Base-by-base conservation (phyloP, 208 protist genomes). In the Naegleria lovaniensis region DNA sequence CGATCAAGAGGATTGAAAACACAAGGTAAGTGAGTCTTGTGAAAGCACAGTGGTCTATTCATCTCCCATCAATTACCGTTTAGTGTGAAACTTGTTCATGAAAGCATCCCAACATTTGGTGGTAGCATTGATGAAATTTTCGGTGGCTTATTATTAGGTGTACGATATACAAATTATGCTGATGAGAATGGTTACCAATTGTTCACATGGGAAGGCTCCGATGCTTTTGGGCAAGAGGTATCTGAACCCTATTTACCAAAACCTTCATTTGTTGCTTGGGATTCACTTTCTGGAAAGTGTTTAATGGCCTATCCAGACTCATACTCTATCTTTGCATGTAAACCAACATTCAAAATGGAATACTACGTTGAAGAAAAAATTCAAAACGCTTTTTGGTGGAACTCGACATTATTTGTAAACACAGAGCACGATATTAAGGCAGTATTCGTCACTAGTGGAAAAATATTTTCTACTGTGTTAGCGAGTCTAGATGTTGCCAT, bases 311-410 rank as follows among this genome's bases (percentile, higher is more conserved):
- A 41, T 67, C 3, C 9, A 6, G 85, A 89, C 22, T 33, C 85
- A 25, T 89, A 67, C 39, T 41, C 85, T 41, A 41, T 89, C 6
- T 89, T 89, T 67, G 1, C 4, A 40, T 89, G 3, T n/a, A 0
- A 89, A 29, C 85, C 85, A 41, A 5, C 9, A 40, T 89, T 89
- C 29, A 67, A 41, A 15, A 67, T 89, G 25, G 16, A 67, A 7
- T 89, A 41, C n/a, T 89, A 89, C 40, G 85, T 89, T 5, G 41
- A 67, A 41, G 48, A 67, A 38, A 89, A 40, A 40, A 67, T 89
- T 67, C 39, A 89, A 67, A 9, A 13, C 40, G 85, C 51, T 11
- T 48, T 67, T 22, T 89, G 85, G 85, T 89, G 85, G 85, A 52
- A 89, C 29, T 33, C 48, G 29, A 89, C 85, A 7, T 40, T 89